Base-by-base conservation (phyloP, 768 basidiomycete species). In the Mycena metata region DNA sequence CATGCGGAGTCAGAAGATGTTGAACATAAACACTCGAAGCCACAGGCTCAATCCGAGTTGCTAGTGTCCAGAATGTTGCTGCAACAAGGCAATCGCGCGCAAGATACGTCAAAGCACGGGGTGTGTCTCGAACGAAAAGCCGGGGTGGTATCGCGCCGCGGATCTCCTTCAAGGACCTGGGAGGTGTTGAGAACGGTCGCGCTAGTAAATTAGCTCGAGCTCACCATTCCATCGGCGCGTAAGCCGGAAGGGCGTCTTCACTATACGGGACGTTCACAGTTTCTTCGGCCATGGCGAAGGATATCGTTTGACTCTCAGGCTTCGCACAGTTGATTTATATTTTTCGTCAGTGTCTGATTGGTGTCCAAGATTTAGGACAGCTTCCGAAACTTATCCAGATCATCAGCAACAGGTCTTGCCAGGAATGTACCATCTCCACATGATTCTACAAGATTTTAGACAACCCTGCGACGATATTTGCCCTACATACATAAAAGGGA, bases 161-260 rank as follows among this genome's bases (percentile, higher is more conserved):
- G 13, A 63, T 63, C n/a, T 63, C 62, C 52, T 63, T 63, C 51
- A 63, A 55, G 26, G 62, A 35, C 62, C 62, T 63, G 24, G 41
- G n/a, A 41, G 10, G 17, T 21, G 21, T 21, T 51, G 5, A 8
- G 39, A 51, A 21, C 23, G 24, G n/a, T 30, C 1, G 39, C 24
- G n/a, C 13, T 36, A 19, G 21, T 12, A n/a, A 9, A 49, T 16
- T 50, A n/a, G 7, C 1, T 49, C 42, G 13, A 39, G 1, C 30
- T 35, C 19, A 62, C 60, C 60, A 62, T 52, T 62, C 50, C 60
- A 62, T 62, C 23, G 60, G 60, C 12, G 39, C 39, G 26, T 62
- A 62, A 17, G 17, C 42, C 21, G 60, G 50, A 23, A 62, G 60
- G 13, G 16, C 23, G 13, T 62, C 60, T 26, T 62, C 60, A 33